Percentiles rank a stretch among this genome's conserved stretches.
Conservation (phyloP, 1,284 basidiomycete species). For the Neolentinus lepideus region DNA sequence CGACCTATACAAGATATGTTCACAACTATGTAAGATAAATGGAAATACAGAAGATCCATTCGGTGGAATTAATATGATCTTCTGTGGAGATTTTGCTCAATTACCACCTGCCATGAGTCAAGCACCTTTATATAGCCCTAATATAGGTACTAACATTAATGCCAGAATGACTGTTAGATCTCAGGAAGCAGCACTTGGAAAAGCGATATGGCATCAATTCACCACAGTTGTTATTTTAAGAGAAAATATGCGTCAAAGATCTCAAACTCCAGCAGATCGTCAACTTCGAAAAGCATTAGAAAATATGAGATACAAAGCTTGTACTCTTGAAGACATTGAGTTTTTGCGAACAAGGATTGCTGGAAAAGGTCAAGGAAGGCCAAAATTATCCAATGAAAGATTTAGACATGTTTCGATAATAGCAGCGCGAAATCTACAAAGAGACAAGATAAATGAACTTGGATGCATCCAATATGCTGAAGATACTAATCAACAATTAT, state of each 20-base stretch:
- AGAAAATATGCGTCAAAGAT: constrained; percentile 29
- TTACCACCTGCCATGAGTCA: constrained; percentile 14
- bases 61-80: constrained; percentile 9
- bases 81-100: constrained; percentile 22
- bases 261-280: constrained; percentile 15
- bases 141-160: constrained; percentile 6
- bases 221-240: constrained; percentile 26
- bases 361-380: constrained; percentile 1
- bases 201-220: constrained; percentile 27
- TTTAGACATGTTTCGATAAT: constrained; percentile 1
- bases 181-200: constrained; percentile 23
- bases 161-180: constrained; percentile 3
- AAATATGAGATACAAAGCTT: constrained; percentile 28
- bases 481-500: constrained; percentile 19
- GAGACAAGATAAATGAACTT: constrained; percentile 25
- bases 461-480: constrained; percentile 19
- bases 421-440: constrained; percentile 17
- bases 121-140: constrained; percentile 14
- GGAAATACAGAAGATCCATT: background rate
- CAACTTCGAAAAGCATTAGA: constrained; percentile 20
- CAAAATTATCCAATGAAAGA: constrained; percentile 4
- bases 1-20: constrained; percentile 8
- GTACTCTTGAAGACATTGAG: constrained; percentile 23
- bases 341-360: constrained; percentile 20
- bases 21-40: constrained; percentile 4